phyloP scores from a whole-genome alignment of 2,329 filamentous ascomycete species.

The Herpotrichia juniperi region DNA sequence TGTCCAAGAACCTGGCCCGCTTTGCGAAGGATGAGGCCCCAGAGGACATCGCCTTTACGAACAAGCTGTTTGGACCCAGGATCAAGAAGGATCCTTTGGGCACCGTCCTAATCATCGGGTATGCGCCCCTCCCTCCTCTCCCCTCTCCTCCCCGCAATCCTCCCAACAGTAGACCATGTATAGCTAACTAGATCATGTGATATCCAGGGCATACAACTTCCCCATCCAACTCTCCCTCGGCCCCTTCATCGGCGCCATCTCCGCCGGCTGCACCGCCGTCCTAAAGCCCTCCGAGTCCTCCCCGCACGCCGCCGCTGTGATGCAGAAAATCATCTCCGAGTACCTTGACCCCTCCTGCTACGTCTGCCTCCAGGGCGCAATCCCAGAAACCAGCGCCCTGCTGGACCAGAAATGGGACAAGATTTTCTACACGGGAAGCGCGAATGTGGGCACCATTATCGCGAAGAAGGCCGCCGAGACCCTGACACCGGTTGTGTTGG shows the following conservation, averaged over 20 bases:
- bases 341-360: conserved; percentile 80
- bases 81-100: conserved; percentile 90
- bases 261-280: conserved; percentile 86
- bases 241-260: conserved; percentile 86
- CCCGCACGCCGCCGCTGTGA: conserved; percentile 74
- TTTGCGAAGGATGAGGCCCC: conserved; percentile 85
- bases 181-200: too few relatives aligned
- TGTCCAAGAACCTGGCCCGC: conserved; percentile 76
- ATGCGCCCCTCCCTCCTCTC: conserved; percentile 31
- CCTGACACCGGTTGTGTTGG: conserved; percentile 81
- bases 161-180: too few relatives aligned
- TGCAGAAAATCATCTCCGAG: conserved; percentile 78
- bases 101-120: conserved; percentile 81
- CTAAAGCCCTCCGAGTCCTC: conserved; percentile 90
- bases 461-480: conserved; percentile 61
- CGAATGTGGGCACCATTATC: conserved; percentile 68
- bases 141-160: too few relatives aligned
- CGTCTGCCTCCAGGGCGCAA: conserved; percentile 76
- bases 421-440: conserved; percentile 93
- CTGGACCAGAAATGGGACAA: conserved; percentile 95
- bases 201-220: conserved; percentile 85
- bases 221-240: conserved; percentile 80
- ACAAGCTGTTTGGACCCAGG: conserved; percentile 72
- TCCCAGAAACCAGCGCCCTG: conserved; percentile 80
- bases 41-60: conserved; percentile 70